A percentile compares a stretch with the other conserved stretches of the same genome.
Evolutionary conservation across 2,329 filamentous ascomycete species (phyloP).

Genomic region (Fusarium humuli): DNA sequence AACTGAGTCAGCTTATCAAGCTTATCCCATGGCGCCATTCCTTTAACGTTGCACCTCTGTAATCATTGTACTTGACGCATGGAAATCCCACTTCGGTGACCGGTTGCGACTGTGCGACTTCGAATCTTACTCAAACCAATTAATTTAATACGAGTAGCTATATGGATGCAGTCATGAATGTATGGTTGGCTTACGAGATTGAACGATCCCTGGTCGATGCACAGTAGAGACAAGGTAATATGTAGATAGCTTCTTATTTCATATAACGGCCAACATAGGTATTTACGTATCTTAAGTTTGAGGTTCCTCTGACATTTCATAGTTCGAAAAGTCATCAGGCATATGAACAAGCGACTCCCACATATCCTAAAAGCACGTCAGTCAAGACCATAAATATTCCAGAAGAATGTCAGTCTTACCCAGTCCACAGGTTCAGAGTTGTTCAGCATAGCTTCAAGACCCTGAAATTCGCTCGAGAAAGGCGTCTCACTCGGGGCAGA

Average conservation of each 20-base stretch:
- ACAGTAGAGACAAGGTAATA: too few species aligned
- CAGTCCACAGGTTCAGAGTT: constrained; percentile 33
- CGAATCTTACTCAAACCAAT: too few species aligned
- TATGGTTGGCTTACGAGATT: too few species aligned
- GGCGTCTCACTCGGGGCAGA: not conserved
- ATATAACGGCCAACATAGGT: too few species aligned
- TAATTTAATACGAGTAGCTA: too few species aligned
- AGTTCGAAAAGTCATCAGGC: constrained; percentile 18
- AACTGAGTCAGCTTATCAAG: not conserved
- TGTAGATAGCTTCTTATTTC: too few species aligned
- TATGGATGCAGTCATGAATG: too few species aligned
- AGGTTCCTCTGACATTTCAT: constrained; percentile 8
- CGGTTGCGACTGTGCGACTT: not conserved
- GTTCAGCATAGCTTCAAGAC: constrained; percentile 28
- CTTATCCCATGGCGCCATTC: not conserved
- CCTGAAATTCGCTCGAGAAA: constrained; percentile 13
- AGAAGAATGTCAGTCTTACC: not conserved
- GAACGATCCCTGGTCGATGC: too few species aligned
- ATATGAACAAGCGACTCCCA: constrained; percentile 33
- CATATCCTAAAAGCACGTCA: constrained; percentile 9
- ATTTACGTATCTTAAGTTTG: not conserved
- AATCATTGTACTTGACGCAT: not conserved
- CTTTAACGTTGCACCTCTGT: not conserved
- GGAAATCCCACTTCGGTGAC: not conserved
- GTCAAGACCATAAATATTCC: fast-evolving